phyloP scores from a whole-genome alignment of 2,329 filamentous ascomycete genomes.

The Pyrenophora teres region DNA sequence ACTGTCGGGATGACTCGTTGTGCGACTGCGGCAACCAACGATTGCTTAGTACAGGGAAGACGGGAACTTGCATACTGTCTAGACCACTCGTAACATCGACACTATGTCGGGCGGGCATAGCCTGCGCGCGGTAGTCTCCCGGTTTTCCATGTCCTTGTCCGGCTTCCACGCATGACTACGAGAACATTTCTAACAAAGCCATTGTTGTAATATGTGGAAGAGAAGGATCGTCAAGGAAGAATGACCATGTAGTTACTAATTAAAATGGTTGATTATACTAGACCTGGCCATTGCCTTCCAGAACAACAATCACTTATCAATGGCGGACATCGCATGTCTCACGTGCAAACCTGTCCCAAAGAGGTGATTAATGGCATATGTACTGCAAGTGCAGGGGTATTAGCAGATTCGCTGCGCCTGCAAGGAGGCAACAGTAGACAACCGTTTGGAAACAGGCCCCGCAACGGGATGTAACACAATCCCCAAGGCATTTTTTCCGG shows the following conservation, averaged over 20 bases:
- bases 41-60: constrained; percentile 19
- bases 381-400: constrained; percentile 5
- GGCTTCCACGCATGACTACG: constrained; percentile 26
- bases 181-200: constrained; percentile 8
- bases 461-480: constrained; percentile 31
- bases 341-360: constrained; percentile 27
- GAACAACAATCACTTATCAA: constrained; percentile 11
- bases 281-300: background rate
- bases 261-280: background rate
- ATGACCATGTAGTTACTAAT: background rate
- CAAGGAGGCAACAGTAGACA: constrained; percentile 23
- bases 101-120: constrained; percentile 10
- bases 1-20: constrained; percentile 28
- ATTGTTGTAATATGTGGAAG: background rate
- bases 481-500: constrained; percentile 28
- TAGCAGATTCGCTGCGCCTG: constrained; percentile 19
- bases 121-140: background rate
- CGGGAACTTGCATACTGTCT: constrained; percentile 34
- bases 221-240: background rate
- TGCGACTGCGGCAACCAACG: constrained; percentile 33
- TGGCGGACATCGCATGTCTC: constrained; percentile 4
- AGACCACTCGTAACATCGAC: constrained; percentile 24
- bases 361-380: constrained; percentile 8
- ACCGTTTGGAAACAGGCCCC: constrained; percentile 19
- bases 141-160: constrained; percentile 19